A percentile compares a stretch with the other conserved stretches of the same genome.
Conservation (phyloP, 805 yeast species). For the Yarrowia sp. region DNA sequence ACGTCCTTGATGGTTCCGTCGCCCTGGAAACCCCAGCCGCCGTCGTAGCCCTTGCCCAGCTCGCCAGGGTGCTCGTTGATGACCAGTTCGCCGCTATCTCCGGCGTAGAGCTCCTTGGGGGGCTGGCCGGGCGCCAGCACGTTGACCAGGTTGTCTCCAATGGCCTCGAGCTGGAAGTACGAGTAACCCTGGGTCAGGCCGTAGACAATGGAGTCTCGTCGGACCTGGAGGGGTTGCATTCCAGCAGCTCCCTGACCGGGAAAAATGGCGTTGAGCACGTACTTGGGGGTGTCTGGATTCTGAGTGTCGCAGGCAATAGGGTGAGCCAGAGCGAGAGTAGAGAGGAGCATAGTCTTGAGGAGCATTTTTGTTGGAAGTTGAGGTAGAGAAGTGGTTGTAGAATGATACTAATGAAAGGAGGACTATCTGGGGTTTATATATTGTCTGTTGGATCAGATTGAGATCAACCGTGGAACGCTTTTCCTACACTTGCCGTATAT, state of each 20-base stretch:
- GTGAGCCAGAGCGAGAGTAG: neutral
- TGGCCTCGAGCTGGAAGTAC: neutral
- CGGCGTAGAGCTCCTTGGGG: slow-evolving; percentile 4
- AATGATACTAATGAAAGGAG: neutral
- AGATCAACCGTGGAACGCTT: too few species aligned
- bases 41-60: slow-evolving; percentile 1
- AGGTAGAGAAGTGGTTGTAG: neutral
- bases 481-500: too few species aligned
- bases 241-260: slow-evolving; percentile 10
- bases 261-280: neutral
- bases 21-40: slow-evolving; percentile 8
- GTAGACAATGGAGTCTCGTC: slow-evolving; percentile 2
- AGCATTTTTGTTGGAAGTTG: neutral
- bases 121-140: neutral
- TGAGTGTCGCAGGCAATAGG: neutral
- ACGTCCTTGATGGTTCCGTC: neutral
- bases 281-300: neutral
- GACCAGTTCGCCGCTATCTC: neutral
- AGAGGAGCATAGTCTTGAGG: neutral
- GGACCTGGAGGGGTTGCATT: slow-evolving; percentile 12
- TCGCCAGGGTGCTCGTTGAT: slow-evolving; percentile 4
- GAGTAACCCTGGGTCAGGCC: slow-evolving; percentile 6
- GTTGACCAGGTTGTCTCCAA: slow-evolving; percentile 7
- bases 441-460: too few species aligned
- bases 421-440: neutral